Evolutionary conservation across 2,329 filamentous ascomycete genomes (phyloP).

Genomic region (Geosmithia flava): DNA sequence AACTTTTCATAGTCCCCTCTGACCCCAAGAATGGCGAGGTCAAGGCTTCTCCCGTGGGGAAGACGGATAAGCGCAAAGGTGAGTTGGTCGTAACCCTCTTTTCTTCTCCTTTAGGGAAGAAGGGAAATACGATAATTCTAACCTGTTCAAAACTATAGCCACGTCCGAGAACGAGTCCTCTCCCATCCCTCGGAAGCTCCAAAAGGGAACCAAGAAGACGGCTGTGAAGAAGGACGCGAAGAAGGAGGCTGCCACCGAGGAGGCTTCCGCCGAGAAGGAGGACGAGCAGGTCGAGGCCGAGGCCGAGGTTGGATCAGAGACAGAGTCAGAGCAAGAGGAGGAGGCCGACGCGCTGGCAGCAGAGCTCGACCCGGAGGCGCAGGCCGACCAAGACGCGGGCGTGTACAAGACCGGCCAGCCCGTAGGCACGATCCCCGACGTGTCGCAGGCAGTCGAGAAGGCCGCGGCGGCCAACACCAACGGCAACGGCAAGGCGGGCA

Average conservation of each 20-base stretch:
- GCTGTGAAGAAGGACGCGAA: slow-evolving; percentile 11
- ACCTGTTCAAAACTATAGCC: no score
- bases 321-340: slow-evolving; percentile 24
- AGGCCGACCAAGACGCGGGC: slow-evolving; percentile 19
- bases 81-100: no score
- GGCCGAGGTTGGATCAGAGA: slow-evolving; percentile 13
- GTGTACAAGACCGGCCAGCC: slow-evolving; percentile 35
- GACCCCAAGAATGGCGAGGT: slow-evolving; percentile 17
- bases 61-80: slow-evolving; percentile 22
- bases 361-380: slow-evolving; percentile 30
- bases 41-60: slow-evolving; percentile 17
- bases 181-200: slow-evolving; percentile 21
- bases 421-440: slow-evolving; percentile 36
- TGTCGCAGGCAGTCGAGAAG: slow-evolving; percentile 30
- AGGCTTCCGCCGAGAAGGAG: slow-evolving; percentile 8
- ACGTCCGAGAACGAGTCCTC: slow-evolving; percentile 19
- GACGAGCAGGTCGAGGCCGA: slow-evolving; percentile 11
- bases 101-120: no score
- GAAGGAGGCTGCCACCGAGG: slow-evolving; percentile 8
- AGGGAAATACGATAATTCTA: no score
- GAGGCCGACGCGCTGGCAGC: slow-evolving; percentile 30
- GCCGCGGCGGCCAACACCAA: no score
- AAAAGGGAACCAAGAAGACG: slow-evolving; percentile 22
- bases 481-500: no score
- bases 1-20: slow-evolving; percentile 9